Percentiles rank a stretch among this genome's conserved stretches.
Conservation (phyloP, 495 filamentous ascomycete species). For the Durotheca rogersii region DNA sequence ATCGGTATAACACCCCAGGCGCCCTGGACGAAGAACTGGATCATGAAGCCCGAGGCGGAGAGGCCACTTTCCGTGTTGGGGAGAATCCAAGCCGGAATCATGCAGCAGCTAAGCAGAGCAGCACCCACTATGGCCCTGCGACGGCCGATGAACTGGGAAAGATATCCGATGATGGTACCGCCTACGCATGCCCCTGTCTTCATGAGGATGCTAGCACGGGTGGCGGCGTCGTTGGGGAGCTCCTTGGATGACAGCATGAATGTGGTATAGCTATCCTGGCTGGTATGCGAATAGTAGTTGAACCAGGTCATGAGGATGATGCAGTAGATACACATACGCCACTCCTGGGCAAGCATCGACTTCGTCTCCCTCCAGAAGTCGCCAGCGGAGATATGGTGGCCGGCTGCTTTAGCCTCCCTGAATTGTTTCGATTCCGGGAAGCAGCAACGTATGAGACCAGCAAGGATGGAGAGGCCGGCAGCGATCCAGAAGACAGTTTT, state of each 20-base stretch:
- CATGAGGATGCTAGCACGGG: conserved; percentile 70
- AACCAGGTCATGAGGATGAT: conserved; percentile 72
- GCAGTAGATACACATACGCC: conserved; percentile 70
- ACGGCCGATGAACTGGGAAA: conserved; percentile 70
- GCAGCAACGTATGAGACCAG: conserved; percentile 61
- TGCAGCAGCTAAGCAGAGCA: conserved; percentile 53
- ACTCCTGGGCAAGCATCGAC: conserved; percentile 64
- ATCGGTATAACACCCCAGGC: conserved; percentile 77
- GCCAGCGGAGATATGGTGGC: conserved; percentile 46
- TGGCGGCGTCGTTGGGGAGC: conserved; percentile 58
- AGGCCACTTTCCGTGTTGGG: conserved; percentile 57
- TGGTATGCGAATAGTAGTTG: conserved; percentile 48
- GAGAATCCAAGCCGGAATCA: conserved; percentile 75
- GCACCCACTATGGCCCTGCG: conserved; percentile 64
- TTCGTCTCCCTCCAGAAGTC: conserved; percentile 64
- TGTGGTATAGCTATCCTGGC: conserved; percentile 75
- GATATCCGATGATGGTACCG: conserved; percentile 69
- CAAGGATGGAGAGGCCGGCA: conserved; percentile 62
- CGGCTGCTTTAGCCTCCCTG: conserved; percentile 58
- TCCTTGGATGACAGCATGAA: conserved; percentile 70
- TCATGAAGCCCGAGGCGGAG: conserved; percentile 68
- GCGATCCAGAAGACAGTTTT: conserved; percentile 66
- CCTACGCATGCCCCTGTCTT: conserved; percentile 74
- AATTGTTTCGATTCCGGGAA: conserved; percentile 76
- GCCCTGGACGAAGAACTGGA: conserved; percentile 78